Base-by-base conservation (phyloP, 176 grass and related monocot genomes). In the Triticum timopheevii region DNA sequence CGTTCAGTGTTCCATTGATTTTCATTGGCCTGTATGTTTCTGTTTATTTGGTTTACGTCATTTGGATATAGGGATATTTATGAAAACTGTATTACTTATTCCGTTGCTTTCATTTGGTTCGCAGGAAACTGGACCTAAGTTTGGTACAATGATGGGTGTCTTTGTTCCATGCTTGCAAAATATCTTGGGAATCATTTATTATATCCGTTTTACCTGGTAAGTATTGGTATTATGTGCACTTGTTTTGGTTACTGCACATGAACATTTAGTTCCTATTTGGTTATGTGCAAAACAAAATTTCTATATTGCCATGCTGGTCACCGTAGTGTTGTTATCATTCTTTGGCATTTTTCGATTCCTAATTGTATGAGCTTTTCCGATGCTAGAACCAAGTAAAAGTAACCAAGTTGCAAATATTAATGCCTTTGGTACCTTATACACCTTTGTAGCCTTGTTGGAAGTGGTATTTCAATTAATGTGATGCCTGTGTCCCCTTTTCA, bases 121-220 rank as follows among this genome's bases (percentile, higher is more conserved):
- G 77, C 90, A 95, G 93, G 82, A 89, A 50, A 74, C 88, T 86
- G 88, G 83, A 73, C 87, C 93, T 7, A 98, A 98, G 76, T 89
- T 98, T 2, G 92, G 93, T 77, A 98, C 96, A 59, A 70, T 98
- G 90, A 98, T 98, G 96, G 96, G 96, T 84, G 96, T 98, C 52
- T 94, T 98, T 88, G 92, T 98, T 59, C 96, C 96, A 88, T 98
- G 96, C 81, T 84, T 98, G 69, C 96, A 98, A 81, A 98, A 95
- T 85, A 98, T 98, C 69, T 86, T 98, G 90, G 96, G 96, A 88
- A 98, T 98, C 73, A 98, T 98, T 79, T 98, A 98, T 89, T 98
- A 98, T 82, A 98, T 98, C 79, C 93, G 96, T 83, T 98, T 98
- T 84, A 90, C 93, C 65, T 98, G 96, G 96, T 98, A 67, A 77